A percentile compares a stretch with the other conserved stretches of the same genome.
These are phyloP conservation scores for Phellopilus nigrolimitatus DNA, from an alignment of 1,284 basidiomycete species.

Conservation along the genomic window DNA sequence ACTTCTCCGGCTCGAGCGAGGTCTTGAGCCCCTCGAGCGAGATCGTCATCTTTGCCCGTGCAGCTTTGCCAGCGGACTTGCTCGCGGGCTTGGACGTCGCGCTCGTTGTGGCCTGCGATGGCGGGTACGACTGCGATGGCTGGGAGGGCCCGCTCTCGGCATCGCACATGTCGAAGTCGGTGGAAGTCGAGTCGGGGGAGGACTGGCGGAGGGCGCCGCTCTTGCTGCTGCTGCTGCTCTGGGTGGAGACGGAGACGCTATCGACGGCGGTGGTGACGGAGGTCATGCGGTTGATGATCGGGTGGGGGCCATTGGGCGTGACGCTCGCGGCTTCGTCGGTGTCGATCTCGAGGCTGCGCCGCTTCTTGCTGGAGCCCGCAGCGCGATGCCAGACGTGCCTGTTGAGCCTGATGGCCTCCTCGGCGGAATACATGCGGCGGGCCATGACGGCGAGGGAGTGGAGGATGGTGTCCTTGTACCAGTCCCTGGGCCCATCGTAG, in stretches of 20 bases:
- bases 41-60: conserved; percentile 31
- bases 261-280: conserved; percentile 10
- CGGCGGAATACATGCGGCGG: conserved; percentile 57
- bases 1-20: conserved; percentile 32
- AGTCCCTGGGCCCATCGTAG: conserved; percentile 60
- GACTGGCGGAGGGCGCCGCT: conserved; percentile 12
- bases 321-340: conserved; percentile 17
- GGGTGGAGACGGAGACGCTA: conserved; percentile 11
- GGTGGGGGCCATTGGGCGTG: conserved; percentile 5
- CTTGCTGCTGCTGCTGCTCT: conserved; percentile 6
- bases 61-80: neutral
- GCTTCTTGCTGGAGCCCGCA: conserved; percentile 45
- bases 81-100: neutral
- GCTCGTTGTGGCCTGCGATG: neutral
- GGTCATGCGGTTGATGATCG: conserved; percentile 4
- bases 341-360: conserved; percentile 41
- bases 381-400: conserved; percentile 34
- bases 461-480: conserved; percentile 60
- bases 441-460: conserved; percentile 51
- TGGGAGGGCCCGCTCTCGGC: too few relatives aligned
- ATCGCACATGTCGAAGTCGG: conserved; percentile 21
- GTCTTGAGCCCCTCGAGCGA: conserved; percentile 41
- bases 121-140: neutral
- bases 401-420: conserved; percentile 41
- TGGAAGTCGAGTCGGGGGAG: conserved; percentile 15